Base-by-base conservation (phyloP, 2,329 filamentous ascomycete species). In the Didymella sp. region DNA sequence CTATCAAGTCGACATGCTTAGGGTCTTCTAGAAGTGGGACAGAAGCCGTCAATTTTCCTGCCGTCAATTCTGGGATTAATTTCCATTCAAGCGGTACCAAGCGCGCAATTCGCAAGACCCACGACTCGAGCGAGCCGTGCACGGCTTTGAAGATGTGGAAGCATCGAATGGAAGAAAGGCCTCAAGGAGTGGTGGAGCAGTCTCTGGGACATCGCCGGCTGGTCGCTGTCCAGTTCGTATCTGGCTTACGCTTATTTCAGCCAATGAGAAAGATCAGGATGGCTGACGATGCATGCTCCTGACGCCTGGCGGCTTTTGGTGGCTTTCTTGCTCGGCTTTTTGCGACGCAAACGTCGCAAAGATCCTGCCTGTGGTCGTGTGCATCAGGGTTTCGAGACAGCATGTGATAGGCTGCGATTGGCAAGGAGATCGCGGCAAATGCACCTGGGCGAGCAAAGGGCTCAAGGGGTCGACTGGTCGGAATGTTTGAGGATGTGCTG, bases 251-350 rank as follows among this genome's bases (percentile, higher is more conserved):
- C 22, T 33, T 24, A 4, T 43, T 45, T 28, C 31, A 51, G 21
- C 66, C 66, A 65, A 67, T 69, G 27, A 54, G 52, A 45, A 38
- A 56, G 19, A 56, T 59, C 60, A 59, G 59, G 30, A 40, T 12
- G 24, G 62, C 61, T 51, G 56, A 51, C 27, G 15, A 19, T 42
- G 42, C 24, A 25, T 38, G 27, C 19, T 38, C 13, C 35, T 19
- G 35, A 38, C 9, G 35, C 13, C 27, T 42, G 43, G 27, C 28
- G 52, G 27, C 19, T 31, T 46, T 51, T 38, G 30, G 42, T 19
- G 49, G 31, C 43, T 51, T 51, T 37, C 51, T 41, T 31, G 24
- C 54, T 46, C 48, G 48, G 54, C 28, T 42, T 19, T 22, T 37
- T 33, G 44, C n/a, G 40, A 50, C 56, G 44, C 37, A 51, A 51